Evolutionary conservation across 805 yeast genomes (phyloP).

Genomic region (Lachancea quebecensis): DNA sequence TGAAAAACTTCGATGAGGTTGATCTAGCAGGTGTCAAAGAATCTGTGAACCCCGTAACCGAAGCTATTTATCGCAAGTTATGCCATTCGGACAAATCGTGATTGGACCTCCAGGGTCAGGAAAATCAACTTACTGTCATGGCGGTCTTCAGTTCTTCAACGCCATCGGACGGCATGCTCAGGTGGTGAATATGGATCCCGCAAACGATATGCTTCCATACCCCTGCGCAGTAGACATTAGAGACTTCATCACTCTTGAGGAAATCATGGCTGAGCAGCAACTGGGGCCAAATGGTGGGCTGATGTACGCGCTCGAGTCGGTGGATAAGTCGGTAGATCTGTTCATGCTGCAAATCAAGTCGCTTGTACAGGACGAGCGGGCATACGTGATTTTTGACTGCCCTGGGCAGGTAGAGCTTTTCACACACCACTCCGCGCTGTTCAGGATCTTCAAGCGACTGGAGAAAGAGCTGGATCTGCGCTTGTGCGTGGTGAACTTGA

Average conservation of each 20-base stretch:
- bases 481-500: constrained; percentile 74
- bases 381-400: constrained; percentile 76
- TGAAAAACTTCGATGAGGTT: constrained; percentile 5
- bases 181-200: constrained; percentile 89
- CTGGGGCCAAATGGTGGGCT: constrained; percentile 89
- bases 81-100: constrained; percentile 82
- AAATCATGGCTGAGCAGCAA: constrained; percentile 62
- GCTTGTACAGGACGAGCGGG: constrained; percentile 48
- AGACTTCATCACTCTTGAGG: constrained; percentile 68
- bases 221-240: constrained; percentile 74
- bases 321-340: constrained; percentile 50
- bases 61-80: constrained; percentile 10
- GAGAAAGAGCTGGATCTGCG: constrained; percentile 63
- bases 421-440: constrained; percentile 78
- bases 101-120: constrained; percentile 99
- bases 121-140: constrained; percentile 89
- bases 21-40: not conserved
- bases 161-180: constrained; percentile 89
- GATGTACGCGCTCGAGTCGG: constrained; percentile 73
- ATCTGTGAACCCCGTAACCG: not conserved
- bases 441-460: constrained; percentile 56
- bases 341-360: constrained; percentile 51
- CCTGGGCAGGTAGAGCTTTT: constrained; percentile 96
- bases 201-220: constrained; percentile 66
- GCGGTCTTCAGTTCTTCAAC: constrained; percentile 83